Evolutionary conservation across 768 basidiomycete genomes (phyloP).

Genomic region (Dentipellis sp.): DNA sequence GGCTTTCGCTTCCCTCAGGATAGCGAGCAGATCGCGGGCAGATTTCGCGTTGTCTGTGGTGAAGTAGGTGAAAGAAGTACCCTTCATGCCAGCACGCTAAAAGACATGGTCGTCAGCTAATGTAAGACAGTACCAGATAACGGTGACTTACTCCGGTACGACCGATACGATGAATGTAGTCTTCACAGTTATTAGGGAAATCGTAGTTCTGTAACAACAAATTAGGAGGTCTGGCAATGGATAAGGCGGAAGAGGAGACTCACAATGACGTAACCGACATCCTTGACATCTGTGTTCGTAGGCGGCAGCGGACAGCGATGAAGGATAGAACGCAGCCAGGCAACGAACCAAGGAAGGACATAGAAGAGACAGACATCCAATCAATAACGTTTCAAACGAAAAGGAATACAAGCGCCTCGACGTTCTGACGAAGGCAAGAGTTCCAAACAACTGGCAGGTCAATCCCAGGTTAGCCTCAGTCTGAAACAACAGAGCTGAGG

Average conservation of each 20-base stretch:
- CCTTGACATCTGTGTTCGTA: constrained; percentile 83
- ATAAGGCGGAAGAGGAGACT: constrained; percentile 24
- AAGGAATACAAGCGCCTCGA: constrained; percentile 43
- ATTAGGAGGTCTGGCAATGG: constrained; percentile 1
- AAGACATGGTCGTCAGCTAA: not conserved
- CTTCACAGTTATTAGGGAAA: constrained; percentile 97
- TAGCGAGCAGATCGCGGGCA: constrained; percentile 83
- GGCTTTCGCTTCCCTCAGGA: constrained; percentile 83
- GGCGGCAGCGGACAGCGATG: constrained; percentile 17
- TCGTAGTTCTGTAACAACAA: constrained; percentile 71
- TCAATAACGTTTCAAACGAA: constrained; percentile 33
- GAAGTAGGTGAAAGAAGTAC: constrained; percentile 92
- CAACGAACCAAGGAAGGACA: constrained; percentile 20
- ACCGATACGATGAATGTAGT: constrained; percentile 98
- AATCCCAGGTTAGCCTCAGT: constrained; percentile 29
- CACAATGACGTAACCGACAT: constrained; percentile 95
- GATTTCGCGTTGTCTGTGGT: constrained; percentile 93
- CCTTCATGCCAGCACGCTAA: constrained; percentile 86
- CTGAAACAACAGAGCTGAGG: constrained; percentile 25
- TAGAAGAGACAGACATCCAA: constrained; percentile 32
- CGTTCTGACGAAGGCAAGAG: constrained; percentile 21
- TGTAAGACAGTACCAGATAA: not conserved
- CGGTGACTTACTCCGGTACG: constrained; percentile 71
- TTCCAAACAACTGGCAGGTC: constrained; percentile 26
- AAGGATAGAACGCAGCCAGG: constrained; percentile 15